Percentiles rank a stretch among this genome's conserved stretches.
Evolutionary conservation across 2,329 filamentous ascomycete species (phyloP).

Genomic region (Metarhizium rileyi): DNA sequence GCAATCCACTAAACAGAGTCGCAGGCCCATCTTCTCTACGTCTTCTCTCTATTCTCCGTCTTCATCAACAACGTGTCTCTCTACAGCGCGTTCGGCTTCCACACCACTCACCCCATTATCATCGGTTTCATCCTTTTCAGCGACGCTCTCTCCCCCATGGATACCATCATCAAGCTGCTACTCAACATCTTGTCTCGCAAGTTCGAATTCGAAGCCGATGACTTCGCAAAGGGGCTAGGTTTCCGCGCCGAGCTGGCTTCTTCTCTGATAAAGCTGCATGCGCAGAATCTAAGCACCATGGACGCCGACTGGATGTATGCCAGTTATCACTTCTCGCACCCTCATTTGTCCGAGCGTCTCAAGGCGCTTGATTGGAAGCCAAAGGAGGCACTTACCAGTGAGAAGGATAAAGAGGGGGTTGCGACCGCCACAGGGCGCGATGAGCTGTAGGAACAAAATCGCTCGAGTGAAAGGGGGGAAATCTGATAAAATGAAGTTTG

Average conservation of each 20-base stretch:
- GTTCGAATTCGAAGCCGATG: slow-evolving; percentile 94
- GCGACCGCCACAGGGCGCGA: slow-evolving; percentile 68
- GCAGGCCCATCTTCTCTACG: slow-evolving; percentile 88
- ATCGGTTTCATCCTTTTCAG: slow-evolving; percentile 97
- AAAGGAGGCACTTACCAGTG: slow-evolving; percentile 33
- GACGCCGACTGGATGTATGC: slow-evolving; percentile 98
- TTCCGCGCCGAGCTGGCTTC: slow-evolving; percentile 74
- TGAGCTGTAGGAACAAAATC: slow-evolving; percentile 40
- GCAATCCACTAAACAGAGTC: background rate
- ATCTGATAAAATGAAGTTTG: background rate
- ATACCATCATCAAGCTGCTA: slow-evolving; percentile 84
- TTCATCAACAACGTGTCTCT: slow-evolving; percentile 94
- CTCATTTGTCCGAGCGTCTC: slow-evolving; percentile 86
- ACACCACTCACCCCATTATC: slow-evolving; percentile 75
- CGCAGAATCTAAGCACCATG: slow-evolving; percentile 97
- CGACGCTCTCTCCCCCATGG: slow-evolving; percentile 88
- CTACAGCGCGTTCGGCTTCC: slow-evolving; percentile 86
- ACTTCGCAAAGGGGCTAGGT: slow-evolving; percentile 76
- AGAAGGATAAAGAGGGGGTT: slow-evolving; percentile 33
- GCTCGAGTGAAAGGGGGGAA: background rate
- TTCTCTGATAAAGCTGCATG: slow-evolving; percentile 92
- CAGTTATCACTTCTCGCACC: slow-evolving; percentile 97
- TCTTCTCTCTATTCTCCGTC: slow-evolving; percentile 91
- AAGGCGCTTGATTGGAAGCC: slow-evolving; percentile 84
- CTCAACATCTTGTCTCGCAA: slow-evolving; percentile 94